phyloP scores from a whole-genome alignment of 257 asterid genomes.

The Forsythia viridissima region DNA sequence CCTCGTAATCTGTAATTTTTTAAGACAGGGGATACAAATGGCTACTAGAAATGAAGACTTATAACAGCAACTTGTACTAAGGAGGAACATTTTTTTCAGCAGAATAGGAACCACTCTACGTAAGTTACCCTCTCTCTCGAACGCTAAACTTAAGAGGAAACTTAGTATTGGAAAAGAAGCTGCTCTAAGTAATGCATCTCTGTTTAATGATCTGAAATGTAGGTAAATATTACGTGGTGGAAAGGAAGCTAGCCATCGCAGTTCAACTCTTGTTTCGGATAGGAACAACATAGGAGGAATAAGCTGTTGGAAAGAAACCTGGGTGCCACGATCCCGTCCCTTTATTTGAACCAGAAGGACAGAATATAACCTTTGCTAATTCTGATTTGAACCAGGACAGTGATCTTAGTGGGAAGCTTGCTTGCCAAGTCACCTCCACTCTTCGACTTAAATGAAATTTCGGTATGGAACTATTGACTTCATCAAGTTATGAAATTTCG shows the following conservation, averaged over 20 bases:
- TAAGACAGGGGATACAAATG: conserved; percentile 48
- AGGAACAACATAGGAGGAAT: conserved; percentile 34
- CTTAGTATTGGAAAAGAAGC: conserved; percentile 35
- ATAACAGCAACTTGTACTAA: conserved; percentile 24
- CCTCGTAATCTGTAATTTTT: conserved; percentile 40
- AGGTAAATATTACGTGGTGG: conserved; percentile 26
- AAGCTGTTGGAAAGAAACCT: conserved; percentile 28
- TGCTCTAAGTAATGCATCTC: conserved; percentile 17
- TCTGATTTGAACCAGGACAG: conserved; percentile 62
- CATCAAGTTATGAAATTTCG: background rate
- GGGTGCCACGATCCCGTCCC: conserved; percentile 13
- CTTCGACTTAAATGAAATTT: conserved; percentile 80
- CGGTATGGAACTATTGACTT: conserved; percentile 39
- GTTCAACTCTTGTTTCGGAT: conserved; percentile 27
- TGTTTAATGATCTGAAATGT: conserved; percentile 28
- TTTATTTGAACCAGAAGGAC: conserved; percentile 48
- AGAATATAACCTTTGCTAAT: conserved; percentile 22
- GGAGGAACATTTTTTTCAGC: conserved; percentile 12
- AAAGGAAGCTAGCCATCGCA: conserved; percentile 27
- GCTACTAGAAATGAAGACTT: conserved; percentile 38
- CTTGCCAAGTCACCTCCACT: conserved; percentile 54
- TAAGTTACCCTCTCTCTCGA: conserved; percentile 49
- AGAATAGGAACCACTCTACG: conserved; percentile 32
- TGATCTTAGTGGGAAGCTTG: conserved; percentile 36
- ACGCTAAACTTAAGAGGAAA: conserved; percentile 42